Percentiles rank a stretch among this genome's conserved stretches.
Conservation (phyloP, 2,329 filamentous ascomycete species). For the Chaetomiaceae sp. region DNA sequence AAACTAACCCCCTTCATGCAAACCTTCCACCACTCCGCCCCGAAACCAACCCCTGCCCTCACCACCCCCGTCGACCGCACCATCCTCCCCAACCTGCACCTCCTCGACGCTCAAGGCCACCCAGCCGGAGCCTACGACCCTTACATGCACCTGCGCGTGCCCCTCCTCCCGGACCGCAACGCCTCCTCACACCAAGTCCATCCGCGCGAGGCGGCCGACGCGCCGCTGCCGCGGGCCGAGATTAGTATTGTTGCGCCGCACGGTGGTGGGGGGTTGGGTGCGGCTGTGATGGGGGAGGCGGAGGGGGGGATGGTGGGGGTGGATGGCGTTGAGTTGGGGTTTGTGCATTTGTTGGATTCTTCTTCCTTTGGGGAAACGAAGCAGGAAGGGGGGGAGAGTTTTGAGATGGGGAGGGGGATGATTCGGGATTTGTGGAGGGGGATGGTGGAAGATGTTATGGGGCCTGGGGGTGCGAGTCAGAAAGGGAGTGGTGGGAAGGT, state of each 20-base stretch:
- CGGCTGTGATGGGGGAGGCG: constrained; percentile 52
- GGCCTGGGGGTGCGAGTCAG: not conserved
- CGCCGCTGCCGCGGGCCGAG: constrained; percentile 38
- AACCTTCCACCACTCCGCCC: constrained; percentile 50
- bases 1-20: constrained; percentile 56
- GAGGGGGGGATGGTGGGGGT: constrained; percentile 54
- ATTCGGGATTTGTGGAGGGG: constrained; percentile 53
- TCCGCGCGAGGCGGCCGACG: constrained; percentile 38
- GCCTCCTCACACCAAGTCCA: too few species aligned
- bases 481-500: constrained; percentile 21
- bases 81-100: constrained; percentile 44
- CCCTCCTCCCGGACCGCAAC: constrained; percentile 49
- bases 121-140: too few species aligned
- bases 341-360: constrained; percentile 40
- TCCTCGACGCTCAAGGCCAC: constrained; percentile 22
- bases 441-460: constrained; percentile 47
- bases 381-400: constrained; percentile 12
- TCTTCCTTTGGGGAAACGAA: constrained; percentile 15
- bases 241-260: constrained; percentile 54
- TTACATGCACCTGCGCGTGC: constrained; percentile 47
- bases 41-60: constrained; percentile 32
- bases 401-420: constrained; percentile 39
- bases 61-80: constrained; percentile 46
- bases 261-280: constrained; percentile 42
- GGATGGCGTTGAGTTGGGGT: constrained; percentile 53